These are phyloP conservation scores for Galerina marginata DNA, from an alignment of 768 basidiomycete species.

Conservation along the genomic window DNA sequence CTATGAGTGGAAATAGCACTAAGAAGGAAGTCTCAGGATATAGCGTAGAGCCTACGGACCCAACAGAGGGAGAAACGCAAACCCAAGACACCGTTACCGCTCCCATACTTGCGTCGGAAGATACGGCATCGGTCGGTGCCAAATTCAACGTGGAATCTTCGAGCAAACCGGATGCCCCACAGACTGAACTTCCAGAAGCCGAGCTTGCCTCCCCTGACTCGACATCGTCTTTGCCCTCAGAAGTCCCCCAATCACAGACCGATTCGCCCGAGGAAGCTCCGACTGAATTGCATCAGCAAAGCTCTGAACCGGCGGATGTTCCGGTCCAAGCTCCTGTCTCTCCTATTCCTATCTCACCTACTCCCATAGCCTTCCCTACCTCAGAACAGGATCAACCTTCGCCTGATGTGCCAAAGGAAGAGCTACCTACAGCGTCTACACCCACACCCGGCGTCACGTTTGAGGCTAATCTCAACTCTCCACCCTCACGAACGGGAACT, in stretches of 20 bases:
- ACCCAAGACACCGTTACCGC: conserved; percentile 1
- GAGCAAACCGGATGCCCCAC: background rate
- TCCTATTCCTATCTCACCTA: conserved; percentile 12
- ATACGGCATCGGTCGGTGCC: background rate
- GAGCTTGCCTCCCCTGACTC: no score
- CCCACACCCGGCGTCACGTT: conserved; percentile 63
- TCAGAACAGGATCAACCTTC: conserved; percentile 14
- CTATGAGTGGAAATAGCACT: conserved; percentile 36
- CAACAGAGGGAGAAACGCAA: conserved; percentile 2
- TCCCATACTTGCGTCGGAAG: background rate
- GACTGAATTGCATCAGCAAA: conserved; percentile 11
- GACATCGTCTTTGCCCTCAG: no score
- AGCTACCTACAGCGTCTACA: background rate
- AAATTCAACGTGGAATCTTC: background rate
- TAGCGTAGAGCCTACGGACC: conserved; percentile 40
- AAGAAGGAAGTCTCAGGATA: conserved; percentile 54
- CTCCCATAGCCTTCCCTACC: conserved; percentile 31
- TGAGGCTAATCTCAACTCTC: conserved; percentile 58
- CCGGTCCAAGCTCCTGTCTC: conserved; percentile 8
- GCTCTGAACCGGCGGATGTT: background rate
- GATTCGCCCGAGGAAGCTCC: background rate
- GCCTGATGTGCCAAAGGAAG: background rate
- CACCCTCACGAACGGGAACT: conserved; percentile 72
- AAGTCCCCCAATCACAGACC: no score
- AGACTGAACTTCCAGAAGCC: background rate